phyloP scores from a whole-genome alignment of 2,329 filamentous ascomycete genomes.

The Hymenoscyphus repandus region DNA sequence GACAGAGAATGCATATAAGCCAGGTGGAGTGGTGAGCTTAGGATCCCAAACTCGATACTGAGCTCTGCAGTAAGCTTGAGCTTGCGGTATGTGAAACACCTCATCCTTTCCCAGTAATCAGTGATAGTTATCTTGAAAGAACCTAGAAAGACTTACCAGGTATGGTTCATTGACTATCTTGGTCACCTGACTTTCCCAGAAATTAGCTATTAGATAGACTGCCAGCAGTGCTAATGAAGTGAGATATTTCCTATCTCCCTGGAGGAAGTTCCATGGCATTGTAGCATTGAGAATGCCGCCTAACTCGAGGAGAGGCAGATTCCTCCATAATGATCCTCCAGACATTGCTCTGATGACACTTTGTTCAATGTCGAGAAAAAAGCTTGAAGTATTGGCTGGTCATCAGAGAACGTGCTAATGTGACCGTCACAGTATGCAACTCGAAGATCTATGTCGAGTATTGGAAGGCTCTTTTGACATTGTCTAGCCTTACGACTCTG shows the following conservation, averaged over 20 bases:
- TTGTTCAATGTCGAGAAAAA: background rate
- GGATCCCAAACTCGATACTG: slow-evolving; percentile 81
- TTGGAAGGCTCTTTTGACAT: too few relatives aligned
- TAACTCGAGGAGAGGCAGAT: background rate
- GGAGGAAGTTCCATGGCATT: slow-evolving; percentile 27
- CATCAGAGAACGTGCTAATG: background rate
- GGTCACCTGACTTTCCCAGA: slow-evolving; percentile 27
- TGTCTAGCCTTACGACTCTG: too few relatives aligned
- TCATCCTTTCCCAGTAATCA: slow-evolving; percentile 58
- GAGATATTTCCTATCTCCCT: slow-evolving; percentile 1
- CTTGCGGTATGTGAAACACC: slow-evolving; percentile 85
- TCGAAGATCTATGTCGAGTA: too few relatives aligned
- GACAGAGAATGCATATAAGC: slow-evolving; percentile 41
- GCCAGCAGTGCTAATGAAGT: background rate
- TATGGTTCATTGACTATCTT: slow-evolving; percentile 27
- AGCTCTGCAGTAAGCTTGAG: slow-evolving; percentile 76
- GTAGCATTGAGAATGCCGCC: background rate
- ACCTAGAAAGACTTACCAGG: slow-evolving; percentile 15
- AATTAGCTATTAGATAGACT: slow-evolving; percentile 7
- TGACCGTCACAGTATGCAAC: too few relatives aligned
- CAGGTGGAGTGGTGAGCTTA: slow-evolving; percentile 95
- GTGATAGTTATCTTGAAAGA: background rate
- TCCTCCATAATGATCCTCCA: background rate
- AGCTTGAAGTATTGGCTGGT: background rate
- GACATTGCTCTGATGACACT: background rate